Evolutionary conservation across 139 green algal species (phyloP).

Genomic region (Deuterostichococcus epilithicus): DNA sequence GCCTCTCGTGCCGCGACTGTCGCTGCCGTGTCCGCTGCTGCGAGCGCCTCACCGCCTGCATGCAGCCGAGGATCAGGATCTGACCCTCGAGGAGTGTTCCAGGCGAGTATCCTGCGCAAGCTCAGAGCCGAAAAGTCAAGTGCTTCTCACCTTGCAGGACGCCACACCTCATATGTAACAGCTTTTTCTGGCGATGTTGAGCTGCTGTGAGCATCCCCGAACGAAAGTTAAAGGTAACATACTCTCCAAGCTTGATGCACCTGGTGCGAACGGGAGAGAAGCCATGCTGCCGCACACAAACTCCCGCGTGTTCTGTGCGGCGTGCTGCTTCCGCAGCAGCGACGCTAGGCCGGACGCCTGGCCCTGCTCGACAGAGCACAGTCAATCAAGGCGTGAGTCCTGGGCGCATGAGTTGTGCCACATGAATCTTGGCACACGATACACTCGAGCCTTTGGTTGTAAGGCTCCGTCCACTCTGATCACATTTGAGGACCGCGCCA

Average conservation of each 20-base stretch:
- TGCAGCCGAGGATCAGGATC: background rate
- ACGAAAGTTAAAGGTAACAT: too few relatives aligned
- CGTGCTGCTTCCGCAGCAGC: constrained; percentile 22
- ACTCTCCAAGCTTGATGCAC: constrained; percentile 21
- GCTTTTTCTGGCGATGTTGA: too few relatives aligned
- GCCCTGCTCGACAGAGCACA: background rate
- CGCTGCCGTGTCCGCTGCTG: constrained; percentile 26
- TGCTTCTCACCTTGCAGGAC: too few relatives aligned
- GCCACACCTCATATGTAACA: too few relatives aligned
- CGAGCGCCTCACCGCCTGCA: constrained; percentile 42
- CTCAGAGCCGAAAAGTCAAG: too few relatives aligned
- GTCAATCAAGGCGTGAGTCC: too few relatives aligned
- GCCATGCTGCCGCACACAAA: constrained; percentile 57
- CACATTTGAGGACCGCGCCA: too few relatives aligned
- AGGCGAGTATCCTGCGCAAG: too few relatives aligned
- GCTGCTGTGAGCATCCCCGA: too few relatives aligned
- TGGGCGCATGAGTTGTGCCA: background rate
- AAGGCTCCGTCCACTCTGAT: background rate
- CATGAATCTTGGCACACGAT: background rate
- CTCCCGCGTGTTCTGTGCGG: constrained; percentile 31
- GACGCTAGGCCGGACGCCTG: constrained; percentile 5
- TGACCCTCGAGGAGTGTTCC: too few relatives aligned
- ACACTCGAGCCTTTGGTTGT: background rate
- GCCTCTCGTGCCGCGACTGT: constrained; percentile 44
- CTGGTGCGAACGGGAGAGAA: constrained; percentile 57